A percentile compares a stretch with the other conserved stretches of the same genome.
These are phyloP conservation scores for Hsuehochloa calcarea DNA, from an alignment of 176 grass and related monocot species.

Conservation along the genomic window DNA sequence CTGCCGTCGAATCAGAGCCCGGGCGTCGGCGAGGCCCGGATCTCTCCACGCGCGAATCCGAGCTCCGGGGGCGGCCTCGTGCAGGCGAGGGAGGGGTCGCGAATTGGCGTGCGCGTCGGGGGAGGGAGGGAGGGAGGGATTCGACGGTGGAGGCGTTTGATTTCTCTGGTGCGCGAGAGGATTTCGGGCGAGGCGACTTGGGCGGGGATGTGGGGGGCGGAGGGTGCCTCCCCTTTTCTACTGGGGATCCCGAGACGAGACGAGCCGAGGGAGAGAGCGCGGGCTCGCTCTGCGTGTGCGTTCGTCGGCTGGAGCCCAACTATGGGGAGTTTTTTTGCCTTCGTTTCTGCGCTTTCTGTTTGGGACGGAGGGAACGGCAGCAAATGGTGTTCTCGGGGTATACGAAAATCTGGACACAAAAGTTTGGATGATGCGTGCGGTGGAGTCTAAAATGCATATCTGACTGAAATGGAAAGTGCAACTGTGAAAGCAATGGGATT, in stretches of 20 bases:
- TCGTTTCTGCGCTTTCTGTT: too few species aligned
- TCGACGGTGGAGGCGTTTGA: neutral
- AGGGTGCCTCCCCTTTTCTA: neutral
- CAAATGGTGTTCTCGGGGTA: too few species aligned
- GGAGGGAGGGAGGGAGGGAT: neutral
- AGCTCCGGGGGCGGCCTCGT: neutral
- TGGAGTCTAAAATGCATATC: neutral
- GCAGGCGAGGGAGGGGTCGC: neutral
- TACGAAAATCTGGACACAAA: too few species aligned
- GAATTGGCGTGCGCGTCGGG: neutral
- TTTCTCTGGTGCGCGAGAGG: slow-evolving; percentile 41
- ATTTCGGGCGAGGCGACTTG: slow-evolving; percentile 35
- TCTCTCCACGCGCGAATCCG: slow-evolving; percentile 34
- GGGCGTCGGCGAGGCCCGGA: slow-evolving; percentile 42
- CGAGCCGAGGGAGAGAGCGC: neutral
- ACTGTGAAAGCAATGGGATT: too few species aligned
- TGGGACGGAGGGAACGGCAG: too few species aligned
- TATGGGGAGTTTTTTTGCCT: too few species aligned
- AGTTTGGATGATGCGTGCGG: too few species aligned
- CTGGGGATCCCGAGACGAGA: neutral
- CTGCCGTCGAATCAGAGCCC: slow-evolving; percentile 21
- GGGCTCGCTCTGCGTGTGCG: neutral
- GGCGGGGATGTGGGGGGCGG: neutral
- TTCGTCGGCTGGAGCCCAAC: neutral
- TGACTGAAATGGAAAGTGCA: neutral